Conservation (phyloP, 495 filamentous ascomycete species). For the Hyaloscypha bicolor region DNA sequence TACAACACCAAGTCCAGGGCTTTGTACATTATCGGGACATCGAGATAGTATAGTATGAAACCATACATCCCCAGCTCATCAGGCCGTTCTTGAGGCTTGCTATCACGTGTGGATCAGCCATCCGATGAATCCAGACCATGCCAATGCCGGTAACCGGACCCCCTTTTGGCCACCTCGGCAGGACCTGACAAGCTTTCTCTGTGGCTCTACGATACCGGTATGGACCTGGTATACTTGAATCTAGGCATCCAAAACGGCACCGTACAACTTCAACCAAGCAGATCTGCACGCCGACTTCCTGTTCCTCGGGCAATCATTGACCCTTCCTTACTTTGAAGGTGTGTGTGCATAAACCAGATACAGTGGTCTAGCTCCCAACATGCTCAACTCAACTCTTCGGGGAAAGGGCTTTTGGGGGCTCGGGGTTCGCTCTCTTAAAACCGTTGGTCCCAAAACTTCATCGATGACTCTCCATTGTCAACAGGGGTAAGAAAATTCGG, state of each 20-base stretch:
- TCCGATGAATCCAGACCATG: too few relatives aligned
- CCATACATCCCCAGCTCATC: neutral
- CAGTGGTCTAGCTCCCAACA: neutral
- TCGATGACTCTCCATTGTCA: neutral
- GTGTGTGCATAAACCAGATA: neutral
- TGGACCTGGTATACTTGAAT: neutral
- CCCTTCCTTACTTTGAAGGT: neutral
- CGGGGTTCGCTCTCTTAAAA: slow-evolving; percentile 7
- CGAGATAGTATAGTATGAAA: neutral
- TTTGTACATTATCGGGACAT: slow-evolving; percentile 6
- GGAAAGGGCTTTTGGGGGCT: too few relatives aligned
- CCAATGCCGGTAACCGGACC: neutral
- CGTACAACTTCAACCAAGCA: neutral
- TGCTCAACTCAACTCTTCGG: neutral
- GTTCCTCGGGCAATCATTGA: neutral
- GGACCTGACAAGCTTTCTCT: neutral
- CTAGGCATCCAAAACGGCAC: neutral
- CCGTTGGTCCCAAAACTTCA: slow-evolving; percentile 1
- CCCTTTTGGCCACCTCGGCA: neutral
- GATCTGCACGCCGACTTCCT: neutral
- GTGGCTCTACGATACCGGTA: neutral
- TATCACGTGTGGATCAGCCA: neutral
- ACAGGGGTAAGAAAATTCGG: neutral
- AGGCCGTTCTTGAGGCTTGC: neutral
- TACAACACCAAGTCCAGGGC: neutral